phyloP scores from a whole-genome alignment of 257 asterid species.

The Oldenlandia corymbosa region DNA sequence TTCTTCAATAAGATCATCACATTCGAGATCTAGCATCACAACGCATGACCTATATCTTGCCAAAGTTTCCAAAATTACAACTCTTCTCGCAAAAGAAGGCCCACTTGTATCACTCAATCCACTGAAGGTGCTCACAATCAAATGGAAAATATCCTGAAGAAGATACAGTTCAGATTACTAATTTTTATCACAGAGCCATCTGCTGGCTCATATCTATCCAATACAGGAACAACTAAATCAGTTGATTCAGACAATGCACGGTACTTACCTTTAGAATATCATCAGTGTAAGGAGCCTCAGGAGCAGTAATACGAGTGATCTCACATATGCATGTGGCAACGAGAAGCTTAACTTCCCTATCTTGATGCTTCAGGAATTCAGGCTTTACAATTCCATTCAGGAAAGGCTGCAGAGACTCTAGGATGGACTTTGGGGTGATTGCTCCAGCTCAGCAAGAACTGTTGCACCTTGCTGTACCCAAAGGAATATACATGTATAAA shows the following conservation, averaged over 20 bases:
- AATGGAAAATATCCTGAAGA: conserved; percentile 77
- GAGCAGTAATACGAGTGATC: conserved; percentile 96
- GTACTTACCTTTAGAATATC: conserved; percentile 83
- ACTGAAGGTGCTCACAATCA: conserved; percentile 84
- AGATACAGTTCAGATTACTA: conserved; percentile 24
- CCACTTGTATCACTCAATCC: conserved; percentile 71
- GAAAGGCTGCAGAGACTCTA: conserved; percentile 84
- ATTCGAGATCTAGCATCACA: conserved; percentile 98
- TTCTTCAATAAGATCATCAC: conserved; percentile 83
- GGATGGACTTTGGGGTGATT: conserved; percentile 70
- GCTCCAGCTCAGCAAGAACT: conserved; percentile 82
- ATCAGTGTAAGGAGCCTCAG: conserved; percentile 89
- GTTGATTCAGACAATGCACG: neutral
- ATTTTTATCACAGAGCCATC: conserved; percentile 14
- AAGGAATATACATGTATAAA: too few species aligned
- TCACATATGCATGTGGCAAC: conserved; percentile 96
- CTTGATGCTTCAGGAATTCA: conserved; percentile 88
- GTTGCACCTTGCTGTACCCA: conserved; percentile 77
- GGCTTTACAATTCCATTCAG: conserved; percentile 69
- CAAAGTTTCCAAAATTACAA: conserved; percentile 83
- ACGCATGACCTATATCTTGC: conserved; percentile 96
- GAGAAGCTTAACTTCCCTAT: conserved; percentile 82
- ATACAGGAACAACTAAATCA: neutral
- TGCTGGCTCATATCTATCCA: neutral
- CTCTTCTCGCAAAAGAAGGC: conserved; percentile 88